Conservation (phyloP, 176 grass and related monocot species). For the Oryza meridionalis region DNA sequence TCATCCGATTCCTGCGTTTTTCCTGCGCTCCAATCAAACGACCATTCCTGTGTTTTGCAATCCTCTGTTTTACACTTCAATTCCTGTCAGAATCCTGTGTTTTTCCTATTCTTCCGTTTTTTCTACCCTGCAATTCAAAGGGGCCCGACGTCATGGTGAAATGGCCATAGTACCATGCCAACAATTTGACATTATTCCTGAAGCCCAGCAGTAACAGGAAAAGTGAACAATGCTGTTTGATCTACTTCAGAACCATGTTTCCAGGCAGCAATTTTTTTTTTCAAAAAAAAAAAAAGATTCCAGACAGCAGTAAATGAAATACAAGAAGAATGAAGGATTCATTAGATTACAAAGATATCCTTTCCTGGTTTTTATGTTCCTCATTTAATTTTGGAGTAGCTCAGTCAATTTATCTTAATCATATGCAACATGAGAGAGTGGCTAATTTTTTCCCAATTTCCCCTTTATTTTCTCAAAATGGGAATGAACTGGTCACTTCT, state of each 20-base stretch:
- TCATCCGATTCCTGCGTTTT: too few relatives aligned
- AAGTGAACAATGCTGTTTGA: not conserved
- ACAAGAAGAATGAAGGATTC: not conserved
- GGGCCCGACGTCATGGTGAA: not conserved
- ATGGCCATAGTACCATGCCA: not conserved
- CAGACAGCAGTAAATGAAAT: slow-evolving; percentile 3
- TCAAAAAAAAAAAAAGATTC: not conserved
- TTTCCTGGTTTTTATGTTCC: slow-evolving; percentile 18
- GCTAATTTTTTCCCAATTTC: not conserved
- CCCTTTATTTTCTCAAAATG: not conserved
- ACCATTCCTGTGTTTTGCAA: too few relatives aligned
- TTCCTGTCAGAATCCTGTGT: too few relatives aligned
- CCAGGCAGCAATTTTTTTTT: not conserved
- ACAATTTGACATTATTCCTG: slow-evolving; percentile 19
- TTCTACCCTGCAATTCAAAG: too few relatives aligned
- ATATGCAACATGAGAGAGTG: slow-evolving; percentile 2
- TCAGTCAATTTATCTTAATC: slow-evolving; percentile 4
- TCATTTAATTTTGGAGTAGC: not conserved
- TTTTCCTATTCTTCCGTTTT: too few relatives aligned
- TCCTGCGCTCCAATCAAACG: too few relatives aligned
- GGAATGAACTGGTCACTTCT: not conserved
- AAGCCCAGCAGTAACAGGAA: not conserved
- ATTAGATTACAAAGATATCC: slow-evolving; percentile 4
- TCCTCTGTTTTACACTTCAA: too few relatives aligned
- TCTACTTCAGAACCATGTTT: slow-evolving; percentile 4